A percentile compares a stretch with the other conserved stretches of the same genome.
Evolutionary conservation across 441 rosid species (phyloP).

Genomic region (Mallotus japonicus): DNA sequence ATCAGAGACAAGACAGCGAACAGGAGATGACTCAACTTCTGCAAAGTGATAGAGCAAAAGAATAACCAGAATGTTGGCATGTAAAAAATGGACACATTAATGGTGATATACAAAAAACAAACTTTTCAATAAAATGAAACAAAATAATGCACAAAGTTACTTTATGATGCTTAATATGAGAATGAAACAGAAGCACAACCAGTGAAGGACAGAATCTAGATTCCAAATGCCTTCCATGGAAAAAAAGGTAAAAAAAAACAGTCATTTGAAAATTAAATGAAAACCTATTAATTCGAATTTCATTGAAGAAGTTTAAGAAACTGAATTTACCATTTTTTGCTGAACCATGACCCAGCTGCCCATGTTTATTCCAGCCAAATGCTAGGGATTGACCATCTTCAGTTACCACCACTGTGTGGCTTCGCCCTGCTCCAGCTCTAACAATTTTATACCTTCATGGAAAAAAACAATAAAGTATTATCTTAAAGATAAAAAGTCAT

Average conservation of each 20-base stretch:
- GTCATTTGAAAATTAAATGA: too few relatives aligned
- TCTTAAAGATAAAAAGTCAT: too few relatives aligned
- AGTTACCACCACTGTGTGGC: constrained; percentile 79
- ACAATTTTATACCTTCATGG: constrained; percentile 67
- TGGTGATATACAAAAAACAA: not conserved
- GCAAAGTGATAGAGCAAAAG: constrained; percentile 26
- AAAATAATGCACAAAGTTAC: not conserved
- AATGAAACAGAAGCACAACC: constrained; percentile 2
- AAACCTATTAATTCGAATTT: not conserved
- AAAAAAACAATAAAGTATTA: not conserved
- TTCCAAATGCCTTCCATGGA: not conserved
- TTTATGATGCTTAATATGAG: not conserved
- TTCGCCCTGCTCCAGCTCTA: constrained; percentile 76
- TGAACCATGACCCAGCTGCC: constrained; percentile 90
- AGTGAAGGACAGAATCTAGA: not conserved
- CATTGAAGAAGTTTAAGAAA: constrained; percentile 10
- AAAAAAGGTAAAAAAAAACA: not conserved
- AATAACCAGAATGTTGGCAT: constrained; percentile 10
- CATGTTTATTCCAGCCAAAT: constrained; percentile 98
- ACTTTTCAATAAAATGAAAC: not conserved
- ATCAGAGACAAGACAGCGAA: constrained; percentile 70
- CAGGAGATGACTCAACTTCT: constrained; percentile 75
- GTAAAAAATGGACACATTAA: not conserved
- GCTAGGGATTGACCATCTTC: constrained; percentile 76
- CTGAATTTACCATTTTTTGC: constrained; percentile 58